Base-by-base conservation (phyloP, 2,329 filamentous ascomycete genomes). In the Ceratocystis huliohia region DNA sequence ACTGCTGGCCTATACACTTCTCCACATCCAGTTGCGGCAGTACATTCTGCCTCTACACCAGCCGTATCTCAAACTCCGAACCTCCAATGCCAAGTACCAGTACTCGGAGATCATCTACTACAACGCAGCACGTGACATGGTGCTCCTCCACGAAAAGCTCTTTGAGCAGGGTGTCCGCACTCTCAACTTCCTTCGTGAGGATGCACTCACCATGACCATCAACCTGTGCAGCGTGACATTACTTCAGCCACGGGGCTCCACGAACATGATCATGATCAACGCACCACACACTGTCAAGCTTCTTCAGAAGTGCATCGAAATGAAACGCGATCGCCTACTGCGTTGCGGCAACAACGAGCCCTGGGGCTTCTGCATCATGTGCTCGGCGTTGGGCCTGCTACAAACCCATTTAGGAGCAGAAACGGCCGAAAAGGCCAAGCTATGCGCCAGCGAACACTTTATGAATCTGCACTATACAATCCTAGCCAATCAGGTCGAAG, bases 321-420 rank as follows among this genome's bases (percentile, higher is more conserved):
- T 86, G 78, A 84, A 84, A 72, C 82, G 85, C 70, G 82, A 85
- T 70, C 79, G 82, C 0, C 78, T 85, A 6, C 73, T 86, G 28
- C 77, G 82, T n/a, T 84, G 82, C 69, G 83, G 83, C 17, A 85
- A 85, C 74, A 83, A 84, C 70, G 83, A 86, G 71, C 83, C 83
- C 0, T 85, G 83, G 83, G 82, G 82, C 20, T 84, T 85, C 72
- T 82, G 80, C 66, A 84, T 84, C 72, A 83, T 85, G 80, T 85
- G 82, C 69, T 81, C 82, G 2, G 82, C 83, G 0, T 76, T 81
- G 30, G 83, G 83, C 2, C 76, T 86, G 8, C 75, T 85, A 28
- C 82, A 85, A 72, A 81, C 82, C 0, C 83, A 86, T 68, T 75
- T 85, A 15, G 82, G 80, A 33, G 79, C 79, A 67, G 85, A 84